phyloP scores from a whole-genome alignment of 306 rosid genomes.

The Gastrolobium villosum region DNA sequence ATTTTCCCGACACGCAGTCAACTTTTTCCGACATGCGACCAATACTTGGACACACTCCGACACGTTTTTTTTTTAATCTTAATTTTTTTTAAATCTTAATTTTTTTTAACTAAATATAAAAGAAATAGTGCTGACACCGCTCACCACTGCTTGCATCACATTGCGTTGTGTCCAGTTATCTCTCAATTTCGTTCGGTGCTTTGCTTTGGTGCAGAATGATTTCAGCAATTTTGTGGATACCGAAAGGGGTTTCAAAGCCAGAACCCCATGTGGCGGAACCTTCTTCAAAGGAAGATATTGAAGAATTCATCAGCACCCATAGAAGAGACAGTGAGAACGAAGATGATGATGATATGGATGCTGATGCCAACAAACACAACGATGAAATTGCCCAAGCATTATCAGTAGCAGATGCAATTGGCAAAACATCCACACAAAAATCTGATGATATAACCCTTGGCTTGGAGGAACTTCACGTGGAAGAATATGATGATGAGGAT shows the following conservation, averaged over 20 bases:
- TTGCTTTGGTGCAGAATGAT: conserved; percentile 54
- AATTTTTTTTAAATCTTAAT: too few species aligned
- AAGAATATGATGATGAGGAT: conserved; percentile 80
- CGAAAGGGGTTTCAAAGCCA: conserved; percentile 75
- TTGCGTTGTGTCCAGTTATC: not conserved
- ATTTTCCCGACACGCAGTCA: too few species aligned
- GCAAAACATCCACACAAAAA: conserved; percentile 50
- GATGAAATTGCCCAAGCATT: conserved; percentile 66
- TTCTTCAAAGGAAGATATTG: conserved; percentile 74
- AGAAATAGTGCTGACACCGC: too few species aligned
- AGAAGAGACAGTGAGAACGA: conserved; percentile 55
- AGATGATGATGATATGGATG: conserved; percentile 50
- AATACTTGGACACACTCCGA: too few species aligned
- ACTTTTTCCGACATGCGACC: too few species aligned
- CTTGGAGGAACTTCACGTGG: conserved; percentile 87
- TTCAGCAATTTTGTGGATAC: conserved; percentile 78
- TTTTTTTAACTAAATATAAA: too few species aligned
- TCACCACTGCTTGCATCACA: too few species aligned
- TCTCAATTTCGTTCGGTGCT: too few species aligned
- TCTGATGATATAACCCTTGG: conserved; percentile 67
- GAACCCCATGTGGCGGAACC: conserved; percentile 70
- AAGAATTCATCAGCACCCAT: conserved; percentile 57
- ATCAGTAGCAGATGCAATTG: conserved; percentile 69
- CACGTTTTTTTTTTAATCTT: too few species aligned
- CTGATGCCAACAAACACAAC: conserved; percentile 36